Evolutionary conservation across 2,329 filamentous ascomycete genomes (phyloP).

Genomic region (Ustulina deusta): DNA sequence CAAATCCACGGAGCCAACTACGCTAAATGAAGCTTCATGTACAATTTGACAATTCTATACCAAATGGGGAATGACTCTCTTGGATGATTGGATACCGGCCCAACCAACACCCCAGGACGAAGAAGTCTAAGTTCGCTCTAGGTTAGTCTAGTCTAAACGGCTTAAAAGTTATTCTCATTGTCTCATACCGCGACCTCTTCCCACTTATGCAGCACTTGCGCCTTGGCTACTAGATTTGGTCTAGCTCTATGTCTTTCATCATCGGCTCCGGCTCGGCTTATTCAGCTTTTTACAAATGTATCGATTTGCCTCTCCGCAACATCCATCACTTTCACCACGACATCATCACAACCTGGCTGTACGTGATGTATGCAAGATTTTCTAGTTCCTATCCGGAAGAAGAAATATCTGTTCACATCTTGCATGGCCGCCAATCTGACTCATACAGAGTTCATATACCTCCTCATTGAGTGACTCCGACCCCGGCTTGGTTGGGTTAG

Average conservation of each 20-base stretch:
- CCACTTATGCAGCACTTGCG: conserved; percentile 43
- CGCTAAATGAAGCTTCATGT: conserved; percentile 28
- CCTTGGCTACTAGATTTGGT: conserved; percentile 47
- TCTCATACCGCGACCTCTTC: background rate
- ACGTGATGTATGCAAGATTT: conserved; percentile 19
- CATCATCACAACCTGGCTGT: background rate
- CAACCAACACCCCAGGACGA: background rate
- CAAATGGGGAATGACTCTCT: conserved; percentile 17
- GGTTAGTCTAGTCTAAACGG: background rate
- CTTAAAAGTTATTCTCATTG: background rate
- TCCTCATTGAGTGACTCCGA: conserved; percentile 4
- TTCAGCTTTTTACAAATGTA: conserved; percentile 1
- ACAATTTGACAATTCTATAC: conserved; percentile 35
- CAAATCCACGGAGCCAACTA: conserved; percentile 10
- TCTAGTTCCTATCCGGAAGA: conserved; percentile 22
- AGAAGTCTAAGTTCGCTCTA: background rate
- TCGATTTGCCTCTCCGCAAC: conserved; percentile 4
- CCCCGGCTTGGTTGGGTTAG: background rate
- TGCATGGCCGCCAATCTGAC: conserved; percentile 8
- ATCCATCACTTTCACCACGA: background rate
- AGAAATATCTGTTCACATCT: conserved; percentile 13
- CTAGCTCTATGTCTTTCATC: conserved; percentile 28
- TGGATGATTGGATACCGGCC: conserved; percentile 18
- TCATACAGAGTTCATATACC: background rate
- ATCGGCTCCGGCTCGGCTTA: background rate